These are phyloP conservation scores for Suillus clintonianus DNA, from an alignment of 768 basidiomycete genomes.

Conservation along the genomic window DNA sequence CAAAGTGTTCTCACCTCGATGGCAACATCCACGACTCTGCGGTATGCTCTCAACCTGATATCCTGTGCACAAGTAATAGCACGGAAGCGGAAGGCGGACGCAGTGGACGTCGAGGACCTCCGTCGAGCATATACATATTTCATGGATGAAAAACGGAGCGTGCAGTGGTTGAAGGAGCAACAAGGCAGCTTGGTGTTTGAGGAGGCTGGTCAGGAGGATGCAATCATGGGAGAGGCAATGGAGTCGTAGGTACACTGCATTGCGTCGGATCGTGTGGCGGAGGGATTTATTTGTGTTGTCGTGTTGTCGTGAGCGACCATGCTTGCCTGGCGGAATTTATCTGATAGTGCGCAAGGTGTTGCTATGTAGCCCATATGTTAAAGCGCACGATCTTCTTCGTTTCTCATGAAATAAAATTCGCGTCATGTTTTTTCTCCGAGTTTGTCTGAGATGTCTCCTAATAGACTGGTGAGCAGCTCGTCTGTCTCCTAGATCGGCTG, in stretches of 20 bases:
- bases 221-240: conserved; percentile 33
- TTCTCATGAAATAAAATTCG: neutral
- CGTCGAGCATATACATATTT: conserved; percentile 85
- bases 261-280: neutral
- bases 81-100: conserved; percentile 74
- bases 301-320: neutral
- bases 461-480: neutral
- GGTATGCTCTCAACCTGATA: conserved; percentile 94
- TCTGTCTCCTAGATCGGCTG: neutral
- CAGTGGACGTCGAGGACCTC: conserved; percentile 85
- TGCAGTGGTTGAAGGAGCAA: conserved; percentile 89
- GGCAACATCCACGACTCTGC: conserved; percentile 86
- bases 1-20: conserved; percentile 82
- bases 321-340: neutral
- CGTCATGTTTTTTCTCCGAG: neutral
- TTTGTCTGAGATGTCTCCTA: neutral
- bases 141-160: conserved; percentile 90
- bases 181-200: conserved; percentile 76
- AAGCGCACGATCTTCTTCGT: too few species aligned
- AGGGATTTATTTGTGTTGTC: neutral
- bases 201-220: conserved; percentile 44
- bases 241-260: conserved; percentile 25
- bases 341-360: neutral
- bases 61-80: conserved; percentile 89
- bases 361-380: neutral